Base-by-base conservation (phyloP, 306 rosid species). In the Malus fusca region DNA sequence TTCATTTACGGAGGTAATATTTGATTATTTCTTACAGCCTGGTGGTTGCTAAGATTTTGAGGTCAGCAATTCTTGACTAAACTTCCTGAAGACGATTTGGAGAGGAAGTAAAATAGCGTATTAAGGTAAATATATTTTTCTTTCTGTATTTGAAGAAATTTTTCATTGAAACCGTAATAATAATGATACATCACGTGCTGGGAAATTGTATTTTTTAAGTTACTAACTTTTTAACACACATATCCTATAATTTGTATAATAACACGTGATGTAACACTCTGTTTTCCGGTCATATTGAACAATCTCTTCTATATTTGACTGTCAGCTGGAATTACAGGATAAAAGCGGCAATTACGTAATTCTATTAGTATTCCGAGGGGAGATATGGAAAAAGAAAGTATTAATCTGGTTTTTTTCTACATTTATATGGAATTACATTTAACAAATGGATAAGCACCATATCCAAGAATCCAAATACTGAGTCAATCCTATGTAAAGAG, bases 41-140 rank as follows among this genome's bases (percentile, higher is more conserved):
- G 73, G 67, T 46, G 69, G 71, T 56, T 74, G 74, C 19, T 30
- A 63, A 79, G 69, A 69, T 78, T 73, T 82, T 77, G 64, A 69
- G 69, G 77, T 40, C 9, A 17, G 13, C 26, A 26, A 23, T 42
- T 71, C 58, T 28, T 23, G 37, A 31, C 19, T 59, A 76, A 80
- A 77, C 79, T 87, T 82, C 78, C 15, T n/a, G 67, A 59, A 64
- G 67, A 81, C 75, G 79, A 72, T 83, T 64, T 30, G 75, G 66
- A 73, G 85, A 79, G 76, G 80, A 77, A 76, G 82, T 46, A 68
- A 30, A 66, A 18, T 46, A 43, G 22, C 23, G 7, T 56, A 23
- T 21, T 42, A 64, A 84, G 89, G 93, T 86, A 66, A 76, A 73
- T 64, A 26, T 37, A 11, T 37, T 65, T 66, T 46, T 33, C 69